These are phyloP conservation scores for Zygosaccharomyces sapae DNA, from an alignment of 1,139 yeast species.

Conservation along the genomic window DNA sequence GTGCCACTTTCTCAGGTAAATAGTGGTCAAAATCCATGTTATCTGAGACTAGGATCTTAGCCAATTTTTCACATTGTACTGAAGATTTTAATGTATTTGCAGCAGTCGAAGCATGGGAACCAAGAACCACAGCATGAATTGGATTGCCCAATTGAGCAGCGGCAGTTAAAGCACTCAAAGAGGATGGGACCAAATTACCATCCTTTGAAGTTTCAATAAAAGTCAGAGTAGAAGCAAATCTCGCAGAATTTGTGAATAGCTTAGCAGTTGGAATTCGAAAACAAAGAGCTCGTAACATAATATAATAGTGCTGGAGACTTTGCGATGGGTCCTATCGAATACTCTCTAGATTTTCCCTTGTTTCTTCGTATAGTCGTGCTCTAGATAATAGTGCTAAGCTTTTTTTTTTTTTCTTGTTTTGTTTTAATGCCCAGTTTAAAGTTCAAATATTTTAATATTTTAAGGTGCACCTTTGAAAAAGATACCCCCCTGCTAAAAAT, in stretches of 20 bases:
- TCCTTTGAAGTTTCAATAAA: conserved; percentile 57
- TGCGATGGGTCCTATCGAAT: no score
- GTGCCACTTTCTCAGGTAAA: conserved; percentile 64
- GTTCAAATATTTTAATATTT: neutral
- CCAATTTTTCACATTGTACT: conserved; percentile 36
- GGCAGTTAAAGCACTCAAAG: conserved; percentile 63
- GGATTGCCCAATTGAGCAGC: conserved; percentile 64
- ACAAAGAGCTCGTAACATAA: no score
- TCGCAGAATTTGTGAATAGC: no score
- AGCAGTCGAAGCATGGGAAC: conserved; percentile 48
- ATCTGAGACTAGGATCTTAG: conserved; percentile 50
- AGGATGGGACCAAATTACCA: conserved; percentile 57
- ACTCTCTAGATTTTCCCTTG: no score
- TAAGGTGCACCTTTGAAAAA: neutral
- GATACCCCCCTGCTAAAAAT: neutral
- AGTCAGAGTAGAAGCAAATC: conserved; percentile 53
- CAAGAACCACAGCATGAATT: conserved; percentile 57
- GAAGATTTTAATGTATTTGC: conserved; percentile 39
- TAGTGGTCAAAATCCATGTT: conserved; percentile 50
- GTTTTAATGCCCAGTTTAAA: neutral
- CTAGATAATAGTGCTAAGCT: no score
- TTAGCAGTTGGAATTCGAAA: neutral
- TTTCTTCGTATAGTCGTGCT: no score
- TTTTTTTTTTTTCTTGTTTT: neutral
- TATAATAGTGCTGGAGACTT: no score